Evolutionary conservation across 2,329 filamentous ascomycete species (phyloP).

Genomic region (Alternaria gaisen): DNA sequence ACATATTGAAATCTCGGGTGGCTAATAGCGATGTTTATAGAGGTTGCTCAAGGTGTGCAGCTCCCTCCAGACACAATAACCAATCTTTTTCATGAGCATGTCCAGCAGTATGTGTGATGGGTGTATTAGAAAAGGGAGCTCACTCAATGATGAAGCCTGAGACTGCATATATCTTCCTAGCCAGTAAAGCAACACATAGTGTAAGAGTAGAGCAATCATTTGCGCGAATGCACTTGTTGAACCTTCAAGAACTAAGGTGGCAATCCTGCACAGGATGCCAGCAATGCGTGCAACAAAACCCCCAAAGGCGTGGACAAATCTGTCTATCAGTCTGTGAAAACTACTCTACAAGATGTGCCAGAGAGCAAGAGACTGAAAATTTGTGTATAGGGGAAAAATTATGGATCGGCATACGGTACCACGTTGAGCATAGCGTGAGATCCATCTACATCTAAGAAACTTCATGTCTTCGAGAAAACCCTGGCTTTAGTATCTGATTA

Average conservation of each 20-base stretch:
- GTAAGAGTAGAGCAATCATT: too few species aligned
- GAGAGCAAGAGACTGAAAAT: not conserved
- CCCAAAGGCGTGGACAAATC: not conserved
- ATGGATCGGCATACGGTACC: not conserved
- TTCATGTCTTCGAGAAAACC: not conserved
- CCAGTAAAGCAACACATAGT: accelerated
- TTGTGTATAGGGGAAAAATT: not conserved
- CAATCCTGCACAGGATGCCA: too few species aligned
- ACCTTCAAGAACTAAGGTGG: too few species aligned
- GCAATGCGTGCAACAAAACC: too few species aligned
- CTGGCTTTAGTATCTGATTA: not conserved
- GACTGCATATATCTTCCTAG: accelerated
- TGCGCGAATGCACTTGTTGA: too few species aligned
- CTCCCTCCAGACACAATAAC: not conserved
- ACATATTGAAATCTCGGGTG: too few species aligned
- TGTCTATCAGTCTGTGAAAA: not conserved
- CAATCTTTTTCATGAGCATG: not conserved
- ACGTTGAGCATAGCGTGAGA: not conserved
- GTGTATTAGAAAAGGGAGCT: too few species aligned
- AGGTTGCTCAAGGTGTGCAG: accelerated
- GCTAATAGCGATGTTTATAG: not conserved
- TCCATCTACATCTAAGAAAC: not conserved
- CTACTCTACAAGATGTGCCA: not conserved
- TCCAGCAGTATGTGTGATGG: too few species aligned
- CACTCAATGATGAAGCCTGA: too few species aligned